Conservation (phyloP, 2,329 filamentous ascomycete genomes). For the Blumeria graminis region DNA sequence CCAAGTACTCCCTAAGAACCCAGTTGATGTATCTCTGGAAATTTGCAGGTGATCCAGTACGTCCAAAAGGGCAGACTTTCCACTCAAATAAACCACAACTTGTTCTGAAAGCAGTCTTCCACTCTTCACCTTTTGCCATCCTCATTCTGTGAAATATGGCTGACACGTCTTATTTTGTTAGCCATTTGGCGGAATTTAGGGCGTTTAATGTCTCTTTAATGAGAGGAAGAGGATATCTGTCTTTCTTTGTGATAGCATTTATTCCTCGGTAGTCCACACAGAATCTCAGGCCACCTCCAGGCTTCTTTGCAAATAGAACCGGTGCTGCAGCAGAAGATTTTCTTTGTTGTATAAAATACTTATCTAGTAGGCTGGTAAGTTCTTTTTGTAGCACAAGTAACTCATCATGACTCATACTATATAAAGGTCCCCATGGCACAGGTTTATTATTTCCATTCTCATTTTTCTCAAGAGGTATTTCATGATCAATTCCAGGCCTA, state of each 20-base stretch:
- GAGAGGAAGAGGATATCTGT: background rate
- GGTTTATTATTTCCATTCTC: background rate
- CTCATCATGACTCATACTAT: background rate
- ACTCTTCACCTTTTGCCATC: background rate
- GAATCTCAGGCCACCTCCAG: background rate
- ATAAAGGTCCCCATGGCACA: background rate
- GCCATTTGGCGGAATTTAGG: background rate
- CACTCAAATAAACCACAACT: background rate
- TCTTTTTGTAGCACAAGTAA: background rate
- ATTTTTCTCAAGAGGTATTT: background rate
- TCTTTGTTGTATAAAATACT: background rate
- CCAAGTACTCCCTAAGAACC: too few species aligned
- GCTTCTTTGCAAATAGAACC: background rate
- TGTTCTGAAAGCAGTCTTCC: background rate
- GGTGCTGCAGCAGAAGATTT: background rate
- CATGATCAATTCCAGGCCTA: background rate
- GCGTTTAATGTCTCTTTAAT: background rate
- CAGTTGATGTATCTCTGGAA: conserved; percentile 2
- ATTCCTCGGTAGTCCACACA: background rate
- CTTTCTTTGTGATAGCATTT: background rate
- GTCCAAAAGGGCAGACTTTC: conserved; percentile 2
- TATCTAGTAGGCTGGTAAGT: background rate
- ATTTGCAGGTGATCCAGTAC: background rate
- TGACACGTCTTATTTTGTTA: background rate
- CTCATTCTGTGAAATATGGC: background rate